Base-by-base conservation (phyloP, 441 rosid genomes). In the Arabidopsis hybrid region DNA sequence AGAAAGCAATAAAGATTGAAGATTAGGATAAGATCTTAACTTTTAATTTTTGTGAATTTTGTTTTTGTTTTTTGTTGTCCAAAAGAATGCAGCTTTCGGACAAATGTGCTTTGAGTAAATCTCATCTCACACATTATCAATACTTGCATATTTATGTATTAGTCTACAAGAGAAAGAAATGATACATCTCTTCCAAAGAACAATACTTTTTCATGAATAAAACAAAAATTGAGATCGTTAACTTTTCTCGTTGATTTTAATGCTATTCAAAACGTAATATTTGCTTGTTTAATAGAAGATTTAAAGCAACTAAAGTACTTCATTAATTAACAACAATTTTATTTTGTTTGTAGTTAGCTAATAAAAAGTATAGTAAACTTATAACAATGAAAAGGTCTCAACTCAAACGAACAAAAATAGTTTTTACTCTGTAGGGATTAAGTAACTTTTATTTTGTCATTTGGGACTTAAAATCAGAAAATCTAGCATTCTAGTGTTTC, bases 1-100 rank as follows among this genome's bases (percentile, higher is more conserved):
- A 16, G 11, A 71, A 40, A 60, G 53, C 1, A 64, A 17, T 45
- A 49, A 16, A 72, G 50, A 61, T 60, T 63, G 8, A 45, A 26
- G 62, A 8, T 4, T 60, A 60, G 45, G 69, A 72, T 65, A 50
- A 60, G 47, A 65, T 71, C 43, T 59, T 10, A 56, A 34, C 61
- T 64, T 65, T 72, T 51, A 13, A 61, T 61, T 51, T 60, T 38
- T 1, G 43, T 34, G 4, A n/a, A n/a, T 36, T 40, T 60, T 38
- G 26, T 21, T 21, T 21, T 21, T 21, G 26, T 21, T 21, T n/a
- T 32, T 58, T n/a, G 34, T 35, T 45, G 43, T 62, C 50, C 13
- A 9, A 3, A 35, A 17, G 34, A 65, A 49, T 45, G 18, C 26
- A 68, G 57, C 63, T 75, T 60, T 68, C 26, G 7, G 79, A 62